A percentile compares a stretch with the other conserved stretches of the same genome.
These are phyloP conservation scores for Gynandropsis gynandra DNA, from an alignment of 345 rosid genomes.

Conservation along the genomic window DNA sequence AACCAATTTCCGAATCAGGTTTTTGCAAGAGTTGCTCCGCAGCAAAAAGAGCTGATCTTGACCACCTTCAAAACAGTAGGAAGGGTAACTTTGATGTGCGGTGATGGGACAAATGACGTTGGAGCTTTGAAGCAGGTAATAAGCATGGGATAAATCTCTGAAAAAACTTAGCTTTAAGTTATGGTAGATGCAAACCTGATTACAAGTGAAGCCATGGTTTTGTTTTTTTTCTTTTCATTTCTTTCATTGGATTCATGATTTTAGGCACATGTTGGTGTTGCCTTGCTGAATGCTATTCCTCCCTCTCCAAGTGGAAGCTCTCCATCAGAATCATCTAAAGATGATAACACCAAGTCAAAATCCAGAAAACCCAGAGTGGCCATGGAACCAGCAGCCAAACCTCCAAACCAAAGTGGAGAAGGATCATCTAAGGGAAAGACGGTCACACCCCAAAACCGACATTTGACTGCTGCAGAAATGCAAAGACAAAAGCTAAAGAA, in stretches of 20 bases:
- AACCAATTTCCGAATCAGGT: conserved; percentile 41
- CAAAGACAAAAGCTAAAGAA: conserved; percentile 80
- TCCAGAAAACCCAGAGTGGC: conserved; percentile 53
- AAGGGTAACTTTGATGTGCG: conserved; percentile 92
- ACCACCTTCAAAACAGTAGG: conserved; percentile 89
- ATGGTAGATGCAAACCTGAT: background rate
- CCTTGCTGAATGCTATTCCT: conserved; percentile 68
- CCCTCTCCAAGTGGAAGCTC: conserved; percentile 44
- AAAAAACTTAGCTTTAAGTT: conserved; percentile 8
- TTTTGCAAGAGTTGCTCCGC: conserved; percentile 99
- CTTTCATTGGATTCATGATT: conserved; percentile 9
- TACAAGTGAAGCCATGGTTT: background rate
- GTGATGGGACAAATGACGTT: conserved; percentile 99
- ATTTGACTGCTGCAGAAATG: conserved; percentile 66
- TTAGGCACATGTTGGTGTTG: conserved; percentile 97
- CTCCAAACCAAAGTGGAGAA: conserved; percentile 41
- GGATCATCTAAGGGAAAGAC: conserved; percentile 56
- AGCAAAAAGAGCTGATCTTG: conserved; percentile 92
- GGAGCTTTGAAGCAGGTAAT: conserved; percentile 97
- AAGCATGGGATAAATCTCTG: background rate
- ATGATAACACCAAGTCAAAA: conserved; percentile 44
- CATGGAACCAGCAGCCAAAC: conserved; percentile 42
- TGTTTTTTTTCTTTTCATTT: conserved; percentile 4
- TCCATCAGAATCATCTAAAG: conserved; percentile 54
- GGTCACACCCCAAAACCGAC: conserved; percentile 47